Evolutionary conservation across 805 yeast genomes (phyloP), one percentile per base, ranked within the genome.

Genomic region (Lipomyces kockii): DNA sequence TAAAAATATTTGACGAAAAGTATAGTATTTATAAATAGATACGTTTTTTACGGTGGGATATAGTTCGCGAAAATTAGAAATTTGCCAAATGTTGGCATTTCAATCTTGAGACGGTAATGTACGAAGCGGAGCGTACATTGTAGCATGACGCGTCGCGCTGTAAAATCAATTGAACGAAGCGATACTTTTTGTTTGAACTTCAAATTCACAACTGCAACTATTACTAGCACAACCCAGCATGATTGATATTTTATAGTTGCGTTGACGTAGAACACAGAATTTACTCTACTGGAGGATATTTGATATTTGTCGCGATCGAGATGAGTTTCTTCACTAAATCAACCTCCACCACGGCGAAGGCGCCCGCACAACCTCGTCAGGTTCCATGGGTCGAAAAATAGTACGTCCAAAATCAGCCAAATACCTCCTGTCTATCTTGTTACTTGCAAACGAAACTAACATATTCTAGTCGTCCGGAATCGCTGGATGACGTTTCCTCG

Each of bases 301-400:
- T 14, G 49, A n/a, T 11, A 8, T 49, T 49, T 14, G n/a, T 27
- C 29, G 17, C 34, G 34, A 25, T 29, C 55, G 11, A 25, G 17
- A 52, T 52, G 55, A 52, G 55, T 52, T 52, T 52, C 55, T 52
- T 52, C 20, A 52, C n/a, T 12, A 52, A 52, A 52, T 25, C 55
- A 29, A 29, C 2, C n/a, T n/a, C 53, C n/a, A 25, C 55, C 34
- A 17, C 55, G 7, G 11, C 55, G 32, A 29, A 60, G 20, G n/a
- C 64, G 12, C 34, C 53, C 12, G 17, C 61, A 35, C 22, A 43
- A 8, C 66, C 68, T 32, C 65, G 72, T 14, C 68, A 61, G 34
- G 76, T 73, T 20, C 97, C 97, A 2, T 92, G 97, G 97, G 97
- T 92, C 25, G 97, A 92, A 77, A 92, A 92, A 82, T 90, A 90